Evolutionary conservation across 2,329 filamentous ascomycete species (phyloP).

Genomic region (Fusarium keratoplasticum): DNA sequence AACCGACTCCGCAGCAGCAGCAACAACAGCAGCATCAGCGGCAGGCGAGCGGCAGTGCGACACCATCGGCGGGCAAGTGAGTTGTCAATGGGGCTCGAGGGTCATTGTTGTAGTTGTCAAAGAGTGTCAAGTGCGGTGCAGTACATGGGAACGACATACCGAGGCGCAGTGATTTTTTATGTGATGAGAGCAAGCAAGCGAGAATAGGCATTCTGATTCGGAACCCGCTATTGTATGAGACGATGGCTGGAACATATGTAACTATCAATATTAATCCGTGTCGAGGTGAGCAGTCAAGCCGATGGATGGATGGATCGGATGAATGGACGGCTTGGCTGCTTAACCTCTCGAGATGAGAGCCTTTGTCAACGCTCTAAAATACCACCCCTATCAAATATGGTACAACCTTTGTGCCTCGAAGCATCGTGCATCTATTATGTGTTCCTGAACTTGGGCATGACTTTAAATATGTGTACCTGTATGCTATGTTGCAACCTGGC

Average conservation of each 20-base stretch:
- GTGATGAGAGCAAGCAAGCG: conserved; percentile 28
- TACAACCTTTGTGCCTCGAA: not conserved
- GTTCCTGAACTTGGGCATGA: not conserved
- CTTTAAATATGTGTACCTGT: not conserved
- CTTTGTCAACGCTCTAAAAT: conserved; percentile 23
- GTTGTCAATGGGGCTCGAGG: not conserved
- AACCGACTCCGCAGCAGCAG: conserved; percentile 25
- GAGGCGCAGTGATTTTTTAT: conserved; percentile 21
- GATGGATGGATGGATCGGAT: not conserved
- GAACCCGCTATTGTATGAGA: conserved; percentile 27
- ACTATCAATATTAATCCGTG: conserved; percentile 38
- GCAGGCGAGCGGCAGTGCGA: conserved; percentile 55
- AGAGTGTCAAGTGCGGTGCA: not conserved
- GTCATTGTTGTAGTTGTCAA: conserved; percentile 23
- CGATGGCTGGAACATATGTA: conserved; percentile 33
- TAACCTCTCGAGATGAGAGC: conserved; percentile 13
- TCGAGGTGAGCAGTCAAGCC: conserved; percentile 15
- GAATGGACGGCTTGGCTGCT: conserved; percentile 2
- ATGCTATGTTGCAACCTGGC: not conserved
- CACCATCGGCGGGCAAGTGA: conserved; percentile 49
- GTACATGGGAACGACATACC: conserved; percentile 17
- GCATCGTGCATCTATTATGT: not conserved
- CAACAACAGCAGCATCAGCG: conserved; percentile 44
- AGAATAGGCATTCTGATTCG: conserved; percentile 25
- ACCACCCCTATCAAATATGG: conserved; percentile 19